Evolutionary conservation across 352 stramenopile species (phyloP).

Genomic region (Aphanomyces astaci): DNA sequence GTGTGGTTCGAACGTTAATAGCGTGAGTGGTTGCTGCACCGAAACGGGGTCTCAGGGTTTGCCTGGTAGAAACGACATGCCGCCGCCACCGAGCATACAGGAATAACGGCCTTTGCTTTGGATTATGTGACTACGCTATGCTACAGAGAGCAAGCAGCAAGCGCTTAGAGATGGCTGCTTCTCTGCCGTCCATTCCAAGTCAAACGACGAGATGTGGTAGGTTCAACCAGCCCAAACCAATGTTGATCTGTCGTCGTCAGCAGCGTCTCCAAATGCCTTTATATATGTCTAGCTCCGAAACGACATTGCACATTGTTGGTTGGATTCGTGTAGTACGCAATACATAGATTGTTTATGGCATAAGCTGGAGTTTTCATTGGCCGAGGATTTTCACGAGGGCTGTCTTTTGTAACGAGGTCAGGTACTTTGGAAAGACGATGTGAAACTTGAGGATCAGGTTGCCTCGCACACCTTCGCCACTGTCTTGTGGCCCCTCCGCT

Average conservation of each 20-base stretch:
- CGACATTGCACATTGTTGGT: not conserved
- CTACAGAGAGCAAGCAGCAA: no score
- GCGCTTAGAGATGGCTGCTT: not conserved
- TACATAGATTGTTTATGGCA: not conserved
- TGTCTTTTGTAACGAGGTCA: slow-evolving; percentile 89
- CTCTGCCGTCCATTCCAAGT: no score
- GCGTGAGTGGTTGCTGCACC: no score
- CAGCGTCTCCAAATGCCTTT: not conserved
- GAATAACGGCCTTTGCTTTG: no score
- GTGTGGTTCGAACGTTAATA: no score
- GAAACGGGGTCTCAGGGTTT: no score
- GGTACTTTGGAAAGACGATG: slow-evolving; percentile 91
- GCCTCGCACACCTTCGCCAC: slow-evolving; percentile 47
- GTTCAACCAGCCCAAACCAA: not conserved
- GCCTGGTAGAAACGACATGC: no score
- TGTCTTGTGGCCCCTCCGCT: slow-evolving; percentile 18
- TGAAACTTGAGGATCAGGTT: slow-evolving; percentile 94
- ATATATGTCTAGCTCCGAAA: not conserved
- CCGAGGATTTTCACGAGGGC: slow-evolving; percentile 75
- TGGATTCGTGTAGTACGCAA: no score
- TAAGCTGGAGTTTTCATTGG: slow-evolving; percentile 26
- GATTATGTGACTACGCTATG: no score
- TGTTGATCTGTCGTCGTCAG: not conserved
- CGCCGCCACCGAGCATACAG: no score
- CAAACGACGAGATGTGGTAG: not conserved